Evolutionary conservation across 306 rosid species (phyloP).

Genomic region (Rosa chinensis): DNA sequence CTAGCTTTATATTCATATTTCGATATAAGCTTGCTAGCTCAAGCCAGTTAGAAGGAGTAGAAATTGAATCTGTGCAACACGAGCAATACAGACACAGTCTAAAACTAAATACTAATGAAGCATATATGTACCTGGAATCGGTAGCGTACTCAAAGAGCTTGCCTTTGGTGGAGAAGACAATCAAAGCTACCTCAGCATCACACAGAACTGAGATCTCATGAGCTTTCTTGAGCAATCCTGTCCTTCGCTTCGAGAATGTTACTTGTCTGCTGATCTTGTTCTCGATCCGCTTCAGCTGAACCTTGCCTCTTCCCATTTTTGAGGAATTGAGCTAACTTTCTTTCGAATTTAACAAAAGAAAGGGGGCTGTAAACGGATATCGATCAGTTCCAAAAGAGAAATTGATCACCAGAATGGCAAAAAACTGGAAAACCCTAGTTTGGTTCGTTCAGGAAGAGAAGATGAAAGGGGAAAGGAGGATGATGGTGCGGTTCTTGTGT

Average conservation of each 20-base stretch:
- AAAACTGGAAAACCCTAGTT: slow-evolving; percentile 26
- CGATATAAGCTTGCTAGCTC: not conserved
- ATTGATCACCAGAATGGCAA: not conserved
- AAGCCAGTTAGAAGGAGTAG: not conserved
- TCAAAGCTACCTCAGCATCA: slow-evolving; percentile 76
- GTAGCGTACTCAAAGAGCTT: slow-evolving; percentile 67
- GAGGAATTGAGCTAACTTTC: not conserved
- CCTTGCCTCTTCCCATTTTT: slow-evolving; percentile 81
- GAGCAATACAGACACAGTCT: not conserved
- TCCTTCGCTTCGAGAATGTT: slow-evolving; percentile 72
- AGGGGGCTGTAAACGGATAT: not conserved
- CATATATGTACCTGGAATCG: slow-evolving; percentile 45
- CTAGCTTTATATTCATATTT: not conserved
- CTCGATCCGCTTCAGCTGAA: slow-evolving; percentile 78
- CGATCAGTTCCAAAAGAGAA: not conserved
- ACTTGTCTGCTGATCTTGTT: slow-evolving; percentile 83
- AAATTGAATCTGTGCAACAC: not conserved
- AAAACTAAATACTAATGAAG: not conserved
- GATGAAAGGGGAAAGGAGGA: not conserved
- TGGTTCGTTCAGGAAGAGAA: slow-evolving; percentile 15
- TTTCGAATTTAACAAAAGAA: not conserved
- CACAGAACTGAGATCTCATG: slow-evolving; percentile 79
- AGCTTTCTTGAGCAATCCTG: slow-evolving; percentile 71
- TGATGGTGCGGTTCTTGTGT: not conserved
- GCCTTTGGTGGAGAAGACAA: slow-evolving; percentile 69